These are phyloP conservation scores for Russula griseocarnosa DNA, from an alignment of 768 basidiomycete genomes.

Conservation along the genomic window DNA sequence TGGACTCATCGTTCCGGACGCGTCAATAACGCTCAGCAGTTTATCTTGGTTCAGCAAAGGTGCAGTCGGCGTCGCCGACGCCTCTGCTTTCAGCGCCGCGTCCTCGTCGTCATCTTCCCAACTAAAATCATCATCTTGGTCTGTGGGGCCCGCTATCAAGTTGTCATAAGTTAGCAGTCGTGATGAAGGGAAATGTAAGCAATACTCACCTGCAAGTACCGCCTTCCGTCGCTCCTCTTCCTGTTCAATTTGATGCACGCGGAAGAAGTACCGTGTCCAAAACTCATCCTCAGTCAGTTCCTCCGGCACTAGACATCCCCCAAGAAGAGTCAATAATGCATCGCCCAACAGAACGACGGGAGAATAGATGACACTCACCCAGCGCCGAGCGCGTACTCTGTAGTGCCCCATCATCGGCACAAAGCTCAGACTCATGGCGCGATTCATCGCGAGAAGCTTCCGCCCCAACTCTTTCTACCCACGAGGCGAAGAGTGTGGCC, in stretches of 20 bases:
- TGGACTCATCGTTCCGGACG: constrained; percentile 31
- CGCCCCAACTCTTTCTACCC: constrained; percentile 51
- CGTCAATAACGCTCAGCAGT: constrained; percentile 21
- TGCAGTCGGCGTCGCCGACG: not conserved
- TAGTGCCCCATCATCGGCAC: constrained; percentile 48
- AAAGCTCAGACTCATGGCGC: constrained; percentile 45
- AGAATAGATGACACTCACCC: constrained; percentile 42
- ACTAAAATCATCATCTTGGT: constrained; percentile 82
- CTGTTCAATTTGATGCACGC: constrained; percentile 71
- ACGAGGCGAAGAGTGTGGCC: constrained; percentile 52
- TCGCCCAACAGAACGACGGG: constrained; percentile 8
- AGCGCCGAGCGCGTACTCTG: constrained; percentile 51
- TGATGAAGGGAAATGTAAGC: not conserved
- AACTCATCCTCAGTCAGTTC: constrained; percentile 61
- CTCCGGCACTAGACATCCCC: constrained; percentile 54
- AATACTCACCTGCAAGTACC: constrained; percentile 59
- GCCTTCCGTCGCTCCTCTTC: constrained; percentile 78
- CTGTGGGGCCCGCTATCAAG: constrained; percentile 45
- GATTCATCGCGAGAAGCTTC: constrained; percentile 54
- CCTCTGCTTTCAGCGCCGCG: constrained; percentile 19
- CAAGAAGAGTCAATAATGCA: not conserved
- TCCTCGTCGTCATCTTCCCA: constrained; percentile 96
- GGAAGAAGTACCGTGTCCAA: constrained; percentile 90
- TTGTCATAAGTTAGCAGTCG: not conserved
- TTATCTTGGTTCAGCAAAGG: constrained; percentile 5